Percentiles rank a stretch among this genome's conserved stretches.
These are phyloP conservation scores for Ceratobasidium sp. DNA, from an alignment of 1,284 basidiomycete species.

Conservation along the genomic window DNA sequence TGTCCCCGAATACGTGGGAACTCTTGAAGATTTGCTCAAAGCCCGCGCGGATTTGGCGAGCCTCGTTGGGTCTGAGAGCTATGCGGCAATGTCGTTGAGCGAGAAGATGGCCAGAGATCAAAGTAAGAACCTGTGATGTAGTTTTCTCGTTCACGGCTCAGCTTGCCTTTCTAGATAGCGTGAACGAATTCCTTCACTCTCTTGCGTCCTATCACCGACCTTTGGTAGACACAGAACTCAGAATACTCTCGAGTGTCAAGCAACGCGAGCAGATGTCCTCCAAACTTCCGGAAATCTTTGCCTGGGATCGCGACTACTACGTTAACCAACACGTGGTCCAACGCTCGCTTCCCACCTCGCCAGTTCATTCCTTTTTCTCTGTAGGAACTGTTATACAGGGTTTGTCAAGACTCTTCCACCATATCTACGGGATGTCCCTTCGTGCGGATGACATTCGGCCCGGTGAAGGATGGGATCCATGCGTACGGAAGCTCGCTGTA, in stretches of 20 bases:
- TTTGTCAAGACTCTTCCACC: constrained; percentile 83
- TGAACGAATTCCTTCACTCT: constrained; percentile 82
- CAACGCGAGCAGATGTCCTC: constrained; percentile 69
- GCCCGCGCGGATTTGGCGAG: constrained; percentile 82
- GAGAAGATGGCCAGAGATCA: constrained; percentile 97
- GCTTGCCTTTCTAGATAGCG: constrained; percentile 69
- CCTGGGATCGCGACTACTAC: constrained; percentile 95
- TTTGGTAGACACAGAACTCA: constrained; percentile 76
- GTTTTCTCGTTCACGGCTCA: constrained; percentile 45
- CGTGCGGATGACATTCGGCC: constrained; percentile 65
- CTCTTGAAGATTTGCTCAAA: constrained; percentile 79
- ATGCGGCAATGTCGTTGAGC: constrained; percentile 81
- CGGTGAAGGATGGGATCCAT: constrained; percentile 90
- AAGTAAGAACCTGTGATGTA: constrained; percentile 58
- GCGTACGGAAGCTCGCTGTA: constrained; percentile 93
- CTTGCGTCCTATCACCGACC: constrained; percentile 81
- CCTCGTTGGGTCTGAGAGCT: constrained; percentile 84
- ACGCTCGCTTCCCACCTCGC: constrained; percentile 51
- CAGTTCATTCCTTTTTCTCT: constrained; percentile 58
- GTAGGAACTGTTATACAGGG: constrained; percentile 89
- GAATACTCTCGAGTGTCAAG: constrained; percentile 77
- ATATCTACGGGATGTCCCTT: constrained; percentile 88
- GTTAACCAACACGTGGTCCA: constrained; percentile 51
- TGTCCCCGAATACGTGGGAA: constrained; percentile 72
- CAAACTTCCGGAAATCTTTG: constrained; percentile 74